phyloP scores from a whole-genome alignment of 768 basidiomycete genomes.

The Tephrocybe sp. region DNA sequence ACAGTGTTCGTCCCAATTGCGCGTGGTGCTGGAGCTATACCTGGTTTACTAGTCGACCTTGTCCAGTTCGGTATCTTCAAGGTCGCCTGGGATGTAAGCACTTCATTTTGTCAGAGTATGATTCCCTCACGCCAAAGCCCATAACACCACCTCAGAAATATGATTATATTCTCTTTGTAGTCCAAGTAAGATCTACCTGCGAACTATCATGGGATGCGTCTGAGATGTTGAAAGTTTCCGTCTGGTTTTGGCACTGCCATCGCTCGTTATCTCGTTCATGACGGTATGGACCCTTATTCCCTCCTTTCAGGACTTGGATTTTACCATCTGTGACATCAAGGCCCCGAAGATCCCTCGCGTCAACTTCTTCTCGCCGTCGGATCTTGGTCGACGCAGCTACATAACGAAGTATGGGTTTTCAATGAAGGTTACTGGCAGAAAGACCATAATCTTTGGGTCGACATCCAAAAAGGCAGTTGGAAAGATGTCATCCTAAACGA shows the following conservation, averaged over 20 bases:
- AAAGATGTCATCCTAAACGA: slow-evolving; percentile 71
- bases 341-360: slow-evolving; percentile 47
- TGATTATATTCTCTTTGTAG: slow-evolving; percentile 53
- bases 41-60: slow-evolving; percentile 52
- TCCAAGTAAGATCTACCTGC: slow-evolving; percentile 37
- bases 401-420: slow-evolving; percentile 77
- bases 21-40: slow-evolving; percentile 35
- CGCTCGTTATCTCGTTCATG: slow-evolving; percentile 54
- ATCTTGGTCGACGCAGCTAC: slow-evolving; percentile 48
- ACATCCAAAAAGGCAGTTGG: slow-evolving; percentile 68
- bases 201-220: neutral
- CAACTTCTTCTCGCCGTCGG: slow-evolving; percentile 53
- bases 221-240: slow-evolving; percentile 26
- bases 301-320: neutral
- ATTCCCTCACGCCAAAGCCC: too few species aligned
- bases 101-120: neutral
- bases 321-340: slow-evolving; percentile 22
- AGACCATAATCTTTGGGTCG: slow-evolving; percentile 55
- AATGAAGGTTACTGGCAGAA: slow-evolving; percentile 71
- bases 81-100: slow-evolving; percentile 56
- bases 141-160: too few species aligned
- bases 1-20: slow-evolving; percentile 47
- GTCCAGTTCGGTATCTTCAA: slow-evolving; percentile 55
- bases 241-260: slow-evolving; percentile 23
- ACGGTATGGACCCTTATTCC: slow-evolving; percentile 35